Evolutionary conservation across 352 stramenopile genomes (phyloP), one percentile per base, ranked within the genome.

Genomic region (Globisporangium radiosum): DNA sequence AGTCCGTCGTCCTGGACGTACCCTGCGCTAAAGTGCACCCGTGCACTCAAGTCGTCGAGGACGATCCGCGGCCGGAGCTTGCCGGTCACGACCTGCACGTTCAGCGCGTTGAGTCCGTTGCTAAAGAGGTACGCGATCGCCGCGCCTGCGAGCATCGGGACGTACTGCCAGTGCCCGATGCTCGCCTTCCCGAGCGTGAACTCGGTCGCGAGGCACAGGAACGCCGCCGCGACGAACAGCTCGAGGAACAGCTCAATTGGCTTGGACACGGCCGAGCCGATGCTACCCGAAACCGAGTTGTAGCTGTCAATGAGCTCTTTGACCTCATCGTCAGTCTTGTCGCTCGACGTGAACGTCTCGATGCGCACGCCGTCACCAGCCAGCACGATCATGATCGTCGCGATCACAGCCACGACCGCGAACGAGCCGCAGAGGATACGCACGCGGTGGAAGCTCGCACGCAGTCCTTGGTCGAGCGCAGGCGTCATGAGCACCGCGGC

Each of bases 61-160:
- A 19, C 2, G 7, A 64, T 64, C 1, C 14, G 7, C 0, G 15
- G 0, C 1, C 0, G 13, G 19, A 64, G 5, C 7, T 3, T 10
- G 0, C 59, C 52, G 0, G 15, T 14, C 8, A 7, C 5, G n/a
- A 54, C 17, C 37, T 63, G 58, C 1, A 63, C 52, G 51, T 63
- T 63, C 25, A 64, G 44, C 15, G 59, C 39, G 44, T 64, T 58
- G 43, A 64, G 25, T 7, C 59, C 59, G 40, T 55, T 64, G 44
- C 38, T 55, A 17, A 64, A 59, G 14, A 59, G 33, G 47, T 56
- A 59, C 43, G 37, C 37, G 11, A 59, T 7, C 4, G 37, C 52
- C 4, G 33, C 51, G 0, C 11, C 44, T 0, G 17, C 47, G 11
- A 52, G 10, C 7, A 64, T 1, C 14, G 44, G 17, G 17, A 55